These are phyloP conservation scores for Knoxdaviesia capensis DNA, from an alignment of 2,329 filamentous ascomycete species.

Conservation along the genomic window DNA sequence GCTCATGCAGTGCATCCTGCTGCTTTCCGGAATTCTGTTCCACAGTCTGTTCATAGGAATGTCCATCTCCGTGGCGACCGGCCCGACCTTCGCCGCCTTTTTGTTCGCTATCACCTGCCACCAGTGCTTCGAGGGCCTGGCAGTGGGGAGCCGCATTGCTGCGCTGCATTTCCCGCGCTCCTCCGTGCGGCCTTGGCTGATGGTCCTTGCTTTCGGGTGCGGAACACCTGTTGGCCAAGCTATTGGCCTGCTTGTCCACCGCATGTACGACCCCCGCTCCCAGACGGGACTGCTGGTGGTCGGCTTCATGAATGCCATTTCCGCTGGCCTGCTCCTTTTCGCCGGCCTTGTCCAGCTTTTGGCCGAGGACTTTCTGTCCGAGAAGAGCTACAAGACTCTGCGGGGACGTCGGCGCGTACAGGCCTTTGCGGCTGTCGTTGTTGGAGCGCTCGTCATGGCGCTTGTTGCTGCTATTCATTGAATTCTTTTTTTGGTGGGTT, in stretches of 20 bases:
- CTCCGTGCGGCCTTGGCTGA: conserved; percentile 62
- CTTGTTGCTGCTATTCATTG: conserved; percentile 53
- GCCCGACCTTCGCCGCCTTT: conserved; percentile 61
- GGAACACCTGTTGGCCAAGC: conserved; percentile 72
- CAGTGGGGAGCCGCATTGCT: conserved; percentile 67
- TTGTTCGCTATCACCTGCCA: conserved; percentile 67
- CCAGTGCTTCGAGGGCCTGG: conserved; percentile 76
- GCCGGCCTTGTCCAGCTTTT: conserved; percentile 69
- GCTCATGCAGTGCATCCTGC: conserved; percentile 56
- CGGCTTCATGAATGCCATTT: conserved; percentile 74
- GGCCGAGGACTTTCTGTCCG: conserved; percentile 64
- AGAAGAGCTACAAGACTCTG: conserved; percentile 51
- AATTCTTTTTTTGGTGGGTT: conserved; percentile 1
- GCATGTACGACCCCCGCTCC: conserved; percentile 60
- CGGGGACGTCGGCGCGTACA: conserved; percentile 38
- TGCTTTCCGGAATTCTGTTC: conserved; percentile 70
- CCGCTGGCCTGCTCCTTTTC: conserved; percentile 60
- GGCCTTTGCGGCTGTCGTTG: conserved; percentile 42
- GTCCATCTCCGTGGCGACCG: conserved; percentile 65
- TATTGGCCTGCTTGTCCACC: conserved; percentile 59
- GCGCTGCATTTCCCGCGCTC: conserved; percentile 58
- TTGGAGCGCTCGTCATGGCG: conserved; percentile 49
- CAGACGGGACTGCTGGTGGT: conserved; percentile 62
- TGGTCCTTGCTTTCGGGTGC: conserved; percentile 57
- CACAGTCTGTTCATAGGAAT: conserved; percentile 77